Conservation (phyloP, 2,329 filamentous ascomycete species). For the Rhinocladiella similis region DNA sequence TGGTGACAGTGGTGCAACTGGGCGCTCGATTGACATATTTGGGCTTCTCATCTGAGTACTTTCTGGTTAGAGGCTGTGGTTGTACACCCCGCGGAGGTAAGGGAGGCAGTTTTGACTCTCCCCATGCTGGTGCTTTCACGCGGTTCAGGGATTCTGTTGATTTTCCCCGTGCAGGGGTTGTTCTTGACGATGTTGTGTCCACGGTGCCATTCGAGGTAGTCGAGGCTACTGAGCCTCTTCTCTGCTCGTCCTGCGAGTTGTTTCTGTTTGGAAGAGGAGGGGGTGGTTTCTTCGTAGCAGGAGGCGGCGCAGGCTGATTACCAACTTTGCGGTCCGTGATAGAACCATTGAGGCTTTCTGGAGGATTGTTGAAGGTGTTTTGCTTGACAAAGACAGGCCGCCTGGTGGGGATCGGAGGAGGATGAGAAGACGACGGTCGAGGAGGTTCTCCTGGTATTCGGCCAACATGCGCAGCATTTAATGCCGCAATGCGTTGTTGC, state of each 20-base stretch:
- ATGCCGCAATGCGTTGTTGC: conserved; percentile 46
- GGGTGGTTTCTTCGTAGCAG: conserved; percentile 31
- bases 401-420: conserved; percentile 31
- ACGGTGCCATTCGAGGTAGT: conserved; percentile 48
- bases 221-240: conserved; percentile 49
- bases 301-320: conserved; percentile 30
- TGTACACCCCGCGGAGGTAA: conserved; percentile 51
- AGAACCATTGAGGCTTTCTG: conserved; percentile 36
- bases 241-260: conserved; percentile 33
- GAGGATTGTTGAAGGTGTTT: conserved; percentile 38
- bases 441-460: conserved; percentile 35
- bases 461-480: conserved; percentile 45
- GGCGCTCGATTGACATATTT: conserved; percentile 40
- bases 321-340: conserved; percentile 33
- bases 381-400: conserved; percentile 31
- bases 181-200: conserved; percentile 23
- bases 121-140: conserved; percentile 58
- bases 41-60: conserved; percentile 38
- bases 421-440: conserved; percentile 20
- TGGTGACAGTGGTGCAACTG: conserved; percentile 31
- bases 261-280: conserved; percentile 50
- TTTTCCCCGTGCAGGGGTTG: conserved; percentile 24
- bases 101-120: conserved; percentile 54
- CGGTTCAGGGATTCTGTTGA: conserved; percentile 37
- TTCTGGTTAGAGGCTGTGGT: conserved; percentile 22